phyloP scores from a whole-genome alignment of 2,329 filamentous ascomycete species.

The Pseudocercospora pini-densiflorae region DNA sequence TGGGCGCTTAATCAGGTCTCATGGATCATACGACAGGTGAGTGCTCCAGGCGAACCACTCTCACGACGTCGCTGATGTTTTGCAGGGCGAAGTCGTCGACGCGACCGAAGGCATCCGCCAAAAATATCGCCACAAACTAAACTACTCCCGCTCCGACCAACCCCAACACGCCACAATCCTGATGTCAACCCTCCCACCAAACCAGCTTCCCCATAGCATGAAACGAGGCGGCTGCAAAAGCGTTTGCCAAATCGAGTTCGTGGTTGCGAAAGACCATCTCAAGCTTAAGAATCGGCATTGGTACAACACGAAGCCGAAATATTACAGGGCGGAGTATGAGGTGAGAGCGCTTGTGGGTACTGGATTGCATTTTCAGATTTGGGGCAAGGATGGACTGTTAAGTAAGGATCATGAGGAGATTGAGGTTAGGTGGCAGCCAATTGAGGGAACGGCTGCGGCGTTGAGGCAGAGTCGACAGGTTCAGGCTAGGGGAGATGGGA shows the following conservation, averaged over 20 bases:
- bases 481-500: not conserved
- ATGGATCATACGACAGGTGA: slow-evolving; percentile 3
- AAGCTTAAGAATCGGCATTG: slow-evolving; percentile 10
- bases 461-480: not conserved
- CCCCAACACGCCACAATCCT: not conserved
- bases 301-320: slow-evolving; percentile 3
- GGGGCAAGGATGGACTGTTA: slow-evolving; percentile 2
- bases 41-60: no score
- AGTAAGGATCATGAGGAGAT: slow-evolving; percentile 10
- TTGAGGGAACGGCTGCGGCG: not conserved
- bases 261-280: not conserved
- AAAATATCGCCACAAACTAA: slow-evolving; percentile 4
- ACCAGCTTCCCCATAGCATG: not conserved
- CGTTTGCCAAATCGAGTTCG: not conserved
- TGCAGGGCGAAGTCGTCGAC: not conserved
- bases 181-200: not conserved
- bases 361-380: slow-evolving; percentile 2
- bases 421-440: slow-evolving; percentile 3
- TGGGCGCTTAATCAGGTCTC: not conserved
- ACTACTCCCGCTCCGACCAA: not conserved
- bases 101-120: not conserved
- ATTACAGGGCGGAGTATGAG: not conserved
- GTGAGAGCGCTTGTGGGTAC: not conserved
- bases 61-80: no score
- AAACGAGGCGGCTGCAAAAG: not conserved